Conservation (phyloP, 768 basidiomycete species). For the Strobilomyces confusus region DNA sequence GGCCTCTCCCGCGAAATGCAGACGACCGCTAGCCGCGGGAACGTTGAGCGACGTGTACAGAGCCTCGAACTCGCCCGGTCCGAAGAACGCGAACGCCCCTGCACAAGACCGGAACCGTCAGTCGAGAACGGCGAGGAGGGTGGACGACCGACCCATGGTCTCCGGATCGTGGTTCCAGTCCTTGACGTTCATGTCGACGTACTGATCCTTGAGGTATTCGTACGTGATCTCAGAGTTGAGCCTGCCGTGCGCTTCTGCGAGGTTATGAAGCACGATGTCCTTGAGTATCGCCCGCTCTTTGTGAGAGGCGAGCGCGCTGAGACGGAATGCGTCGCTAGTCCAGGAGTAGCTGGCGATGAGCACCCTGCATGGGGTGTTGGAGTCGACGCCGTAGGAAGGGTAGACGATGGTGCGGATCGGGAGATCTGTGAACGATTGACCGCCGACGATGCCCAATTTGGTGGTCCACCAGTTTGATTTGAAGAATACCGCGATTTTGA, state of each 20-base stretch:
- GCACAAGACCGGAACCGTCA: neutral
- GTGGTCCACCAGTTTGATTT: conserved; percentile 14
- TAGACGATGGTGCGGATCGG: conserved; percentile 7
- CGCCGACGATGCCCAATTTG: conserved; percentile 9
- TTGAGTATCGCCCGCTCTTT: neutral
- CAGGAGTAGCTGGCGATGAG: conserved; percentile 3
- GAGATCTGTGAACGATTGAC: conserved; percentile 11
- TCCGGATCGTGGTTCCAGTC: conserved; percentile 33
- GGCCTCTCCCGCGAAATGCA: conserved; percentile 13
- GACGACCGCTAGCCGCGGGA: conserved; percentile 21
- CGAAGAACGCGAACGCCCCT: conserved; percentile 39
- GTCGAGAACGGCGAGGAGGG: neutral
- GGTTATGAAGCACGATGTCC: conserved; percentile 8
- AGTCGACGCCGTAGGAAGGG: conserved; percentile 7
- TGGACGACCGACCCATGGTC: conserved; percentile 31
- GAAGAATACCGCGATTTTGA: conserved; percentile 9
- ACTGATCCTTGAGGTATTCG: neutral
- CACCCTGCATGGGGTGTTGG: conserved; percentile 8
- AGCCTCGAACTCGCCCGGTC: conserved; percentile 34
- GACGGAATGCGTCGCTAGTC: neutral
- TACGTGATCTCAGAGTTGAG: conserved; percentile 6
- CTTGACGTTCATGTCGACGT: conserved; percentile 22
- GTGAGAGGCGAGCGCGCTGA: neutral
- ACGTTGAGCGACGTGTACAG: conserved; percentile 30
- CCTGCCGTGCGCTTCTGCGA: conserved; percentile 3